Evolutionary conservation across 768 basidiomycete genomes (phyloP).

Genomic region (Amanita muscaria): DNA sequence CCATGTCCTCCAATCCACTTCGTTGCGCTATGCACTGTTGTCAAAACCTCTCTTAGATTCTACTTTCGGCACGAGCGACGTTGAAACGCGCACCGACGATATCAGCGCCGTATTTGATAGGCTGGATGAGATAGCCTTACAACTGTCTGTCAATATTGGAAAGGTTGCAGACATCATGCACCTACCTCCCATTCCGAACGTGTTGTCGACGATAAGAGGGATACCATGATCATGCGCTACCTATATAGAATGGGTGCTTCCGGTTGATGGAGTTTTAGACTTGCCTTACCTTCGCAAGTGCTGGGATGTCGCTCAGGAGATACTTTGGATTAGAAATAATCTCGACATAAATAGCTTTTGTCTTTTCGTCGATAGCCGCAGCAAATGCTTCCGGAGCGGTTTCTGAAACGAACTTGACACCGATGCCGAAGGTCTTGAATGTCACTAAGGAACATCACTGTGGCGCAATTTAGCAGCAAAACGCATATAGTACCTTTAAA

Average conservation of each 20-base stretch:
- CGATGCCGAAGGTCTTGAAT: conserved; percentile 61
- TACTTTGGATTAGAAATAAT: conserved; percentile 77
- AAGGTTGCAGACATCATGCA: background rate
- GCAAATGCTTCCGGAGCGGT: conserved; percentile 49
- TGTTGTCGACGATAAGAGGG: conserved; percentile 77
- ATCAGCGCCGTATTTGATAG: conserved; percentile 70
- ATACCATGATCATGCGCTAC: conserved; percentile 65
- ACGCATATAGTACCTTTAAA: conserved; percentile 40
- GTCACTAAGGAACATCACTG: conserved; percentile 32
- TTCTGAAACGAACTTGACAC: conserved; percentile 52
- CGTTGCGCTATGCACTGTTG: conserved; percentile 61
- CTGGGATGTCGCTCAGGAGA: conserved; percentile 55
- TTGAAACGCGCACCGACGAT: conserved; percentile 46
- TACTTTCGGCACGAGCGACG: background rate
- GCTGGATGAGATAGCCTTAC: conserved; percentile 52
- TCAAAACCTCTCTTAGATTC: background rate
- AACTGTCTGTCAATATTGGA: conserved; percentile 11
- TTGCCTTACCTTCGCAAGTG: conserved; percentile 55
- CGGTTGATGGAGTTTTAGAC: background rate
- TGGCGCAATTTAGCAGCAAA: background rate
- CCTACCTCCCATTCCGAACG: conserved; percentile 62
- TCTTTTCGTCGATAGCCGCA: conserved; percentile 66
- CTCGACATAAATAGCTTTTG: conserved; percentile 71
- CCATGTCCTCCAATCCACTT: conserved; percentile 85
- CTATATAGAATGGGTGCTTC: conserved; percentile 19